phyloP scores from a whole-genome alignment of 768 basidiomycete genomes.

The Agaricus subrufescens region DNA sequence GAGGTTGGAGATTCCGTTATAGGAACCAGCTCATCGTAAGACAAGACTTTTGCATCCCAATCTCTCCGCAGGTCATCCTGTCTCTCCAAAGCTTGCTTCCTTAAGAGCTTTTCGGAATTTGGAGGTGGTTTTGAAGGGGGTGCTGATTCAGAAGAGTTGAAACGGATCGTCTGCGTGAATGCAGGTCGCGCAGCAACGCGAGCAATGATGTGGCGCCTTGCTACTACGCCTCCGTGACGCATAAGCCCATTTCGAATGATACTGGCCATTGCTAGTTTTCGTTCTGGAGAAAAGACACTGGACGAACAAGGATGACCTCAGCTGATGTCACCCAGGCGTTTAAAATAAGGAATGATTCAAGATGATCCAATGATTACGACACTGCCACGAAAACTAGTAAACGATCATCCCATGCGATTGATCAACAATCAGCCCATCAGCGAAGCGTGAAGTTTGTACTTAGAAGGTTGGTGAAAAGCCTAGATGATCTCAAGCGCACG shows the following conservation, averaged over 20 bases:
- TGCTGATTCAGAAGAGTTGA: constrained; percentile 25
- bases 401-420: too few species aligned
- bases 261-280: constrained; percentile 1
- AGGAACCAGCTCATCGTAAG: constrained; percentile 80
- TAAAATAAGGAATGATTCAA: not conserved
- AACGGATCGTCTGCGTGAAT: constrained; percentile 18
- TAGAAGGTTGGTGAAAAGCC: too few species aligned
- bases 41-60: constrained; percentile 71
- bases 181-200: constrained; percentile 8
- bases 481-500: too few species aligned
- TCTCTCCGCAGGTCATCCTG: constrained; percentile 51
- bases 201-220: constrained; percentile 3
- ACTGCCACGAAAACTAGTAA: too few species aligned
- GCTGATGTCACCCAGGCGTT: not conserved
- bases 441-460: too few species aligned
- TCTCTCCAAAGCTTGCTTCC: constrained; percentile 29
- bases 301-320: not conserved
- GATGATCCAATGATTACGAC: not conserved
- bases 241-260: constrained; percentile 1
- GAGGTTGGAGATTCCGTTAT: constrained; percentile 70
- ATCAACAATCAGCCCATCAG: too few species aligned
- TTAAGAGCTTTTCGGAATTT: constrained; percentile 25
- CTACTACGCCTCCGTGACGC: not conserved
- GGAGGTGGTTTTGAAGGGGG: constrained; percentile 16
- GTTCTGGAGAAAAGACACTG: not conserved